These are phyloP conservation scores for Rhodotorula glutinis DNA, from an alignment of 1,284 basidiomycete species.

Conservation along the genomic window DNA sequence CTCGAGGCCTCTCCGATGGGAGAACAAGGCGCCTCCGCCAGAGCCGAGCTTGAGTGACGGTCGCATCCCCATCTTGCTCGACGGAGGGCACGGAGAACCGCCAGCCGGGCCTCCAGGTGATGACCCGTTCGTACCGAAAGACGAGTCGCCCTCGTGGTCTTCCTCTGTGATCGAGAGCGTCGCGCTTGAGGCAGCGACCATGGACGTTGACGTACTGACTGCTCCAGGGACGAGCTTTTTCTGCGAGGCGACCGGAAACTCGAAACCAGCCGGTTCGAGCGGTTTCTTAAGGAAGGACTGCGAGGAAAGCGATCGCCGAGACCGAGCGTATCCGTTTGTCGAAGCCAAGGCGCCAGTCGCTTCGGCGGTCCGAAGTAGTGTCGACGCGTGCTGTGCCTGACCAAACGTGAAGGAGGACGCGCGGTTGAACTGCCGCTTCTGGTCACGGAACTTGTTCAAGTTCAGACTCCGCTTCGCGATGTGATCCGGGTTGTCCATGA, in stretches of 20 bases:
- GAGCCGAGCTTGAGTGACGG: conserved; percentile 27
- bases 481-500: conserved; percentile 90
- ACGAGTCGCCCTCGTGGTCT: conserved; percentile 38
- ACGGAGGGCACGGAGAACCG: conserved; percentile 35
- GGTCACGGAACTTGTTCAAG: conserved; percentile 86
- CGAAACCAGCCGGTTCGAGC: conserved; percentile 27
- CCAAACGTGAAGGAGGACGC: conserved; percentile 39
- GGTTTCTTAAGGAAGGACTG: conserved; percentile 5
- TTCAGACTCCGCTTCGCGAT: conserved; percentile 74
- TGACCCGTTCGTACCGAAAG: conserved; percentile 37
- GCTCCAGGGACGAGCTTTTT: neutral
- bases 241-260: conserved; percentile 21
- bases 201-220: neutral
- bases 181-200: conserved; percentile 2
- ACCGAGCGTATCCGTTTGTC: neutral
- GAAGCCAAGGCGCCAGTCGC: neutral
- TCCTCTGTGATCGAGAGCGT: conserved; percentile 31
- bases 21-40: conserved; percentile 11
- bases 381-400: conserved; percentile 32
- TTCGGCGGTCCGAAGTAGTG: conserved; percentile 18
- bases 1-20: conserved; percentile 21
- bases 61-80: conserved; percentile 23
- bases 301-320: conserved; percentile 1
- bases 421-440: conserved; percentile 47
- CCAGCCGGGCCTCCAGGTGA: conserved; percentile 25